Evolutionary conservation across 345 rosid genomes (phyloP).

Genomic region (Brassica incana): DNA sequence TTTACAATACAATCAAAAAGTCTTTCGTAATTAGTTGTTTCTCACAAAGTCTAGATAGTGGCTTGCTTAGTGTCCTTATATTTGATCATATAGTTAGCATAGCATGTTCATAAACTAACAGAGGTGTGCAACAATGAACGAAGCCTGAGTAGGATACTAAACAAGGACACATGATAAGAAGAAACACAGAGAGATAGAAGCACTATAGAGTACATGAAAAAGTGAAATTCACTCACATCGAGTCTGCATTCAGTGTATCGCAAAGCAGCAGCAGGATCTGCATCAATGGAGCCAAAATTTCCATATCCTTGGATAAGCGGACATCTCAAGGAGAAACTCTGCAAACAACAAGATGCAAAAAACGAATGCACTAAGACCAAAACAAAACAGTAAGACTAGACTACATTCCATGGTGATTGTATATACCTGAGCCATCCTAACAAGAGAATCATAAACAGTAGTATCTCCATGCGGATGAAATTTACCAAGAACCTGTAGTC

Average conservation of each 20-base stretch:
- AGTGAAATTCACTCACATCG: constrained; percentile 51
- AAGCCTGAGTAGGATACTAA: too few relatives aligned
- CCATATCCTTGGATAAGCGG: constrained; percentile 96
- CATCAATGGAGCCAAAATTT: constrained; percentile 93
- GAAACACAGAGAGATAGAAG: too few relatives aligned
- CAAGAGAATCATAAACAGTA: constrained; percentile 91
- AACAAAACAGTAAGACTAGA: background rate
- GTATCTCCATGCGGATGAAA: constrained; percentile 96
- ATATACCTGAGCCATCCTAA: constrained; percentile 95
- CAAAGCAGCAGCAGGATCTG: constrained; percentile 99
- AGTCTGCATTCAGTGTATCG: constrained; percentile 97
- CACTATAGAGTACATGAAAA: too few relatives aligned
- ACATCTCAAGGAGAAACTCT: constrained; percentile 86
- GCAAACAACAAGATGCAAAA: constrained; percentile 7
- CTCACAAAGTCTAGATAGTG: too few relatives aligned
- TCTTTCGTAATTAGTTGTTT: too few relatives aligned
- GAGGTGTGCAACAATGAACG: too few relatives aligned
- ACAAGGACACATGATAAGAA: too few relatives aligned
- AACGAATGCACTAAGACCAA: too few relatives aligned
- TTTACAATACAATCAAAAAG: background rate
- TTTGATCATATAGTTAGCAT: too few relatives aligned
- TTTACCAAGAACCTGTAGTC: constrained; percentile 79
- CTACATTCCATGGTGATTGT: background rate
- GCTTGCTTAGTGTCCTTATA: too few relatives aligned
- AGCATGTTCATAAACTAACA: too few relatives aligned